These are phyloP conservation scores for Cicer pinnatifidum DNA, from an alignment of 306 rosid genomes.

Conservation along the genomic window DNA sequence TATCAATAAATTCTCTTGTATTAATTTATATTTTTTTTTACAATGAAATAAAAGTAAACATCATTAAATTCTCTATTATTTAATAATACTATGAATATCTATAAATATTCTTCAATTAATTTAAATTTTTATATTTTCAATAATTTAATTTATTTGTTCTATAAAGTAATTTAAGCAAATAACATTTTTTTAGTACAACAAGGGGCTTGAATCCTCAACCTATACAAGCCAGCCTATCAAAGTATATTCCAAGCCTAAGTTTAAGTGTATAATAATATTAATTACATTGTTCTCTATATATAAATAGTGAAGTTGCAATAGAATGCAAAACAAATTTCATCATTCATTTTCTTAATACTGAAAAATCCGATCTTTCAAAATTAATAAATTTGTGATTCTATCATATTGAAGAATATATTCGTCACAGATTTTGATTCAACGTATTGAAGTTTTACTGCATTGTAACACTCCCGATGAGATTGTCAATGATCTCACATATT, in stretches of 20 bases:
- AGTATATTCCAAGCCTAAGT: not conserved
- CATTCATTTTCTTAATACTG: not conserved
- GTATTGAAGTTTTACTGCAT: constrained; percentile 38
- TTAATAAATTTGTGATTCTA: not conserved
- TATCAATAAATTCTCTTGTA: no score
- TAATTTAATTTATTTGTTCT: no score
- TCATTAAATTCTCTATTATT: no score
- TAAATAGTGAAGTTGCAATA: constrained; percentile 4
- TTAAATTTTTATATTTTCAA: no score
- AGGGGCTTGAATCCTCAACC: not conserved
- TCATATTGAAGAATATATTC: not conserved
- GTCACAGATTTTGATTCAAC: constrained; percentile 5
- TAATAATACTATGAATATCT: no score
- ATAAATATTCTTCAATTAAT: no score
- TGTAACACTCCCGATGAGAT: constrained; percentile 38
- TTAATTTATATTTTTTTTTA: no score
- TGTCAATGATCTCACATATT: constrained; percentile 44
- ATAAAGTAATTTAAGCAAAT: no score
- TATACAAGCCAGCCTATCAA: not conserved
- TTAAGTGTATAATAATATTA: not conserved
- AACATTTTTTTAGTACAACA: not conserved
- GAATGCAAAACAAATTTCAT: not conserved
- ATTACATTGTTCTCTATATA: not conserved
- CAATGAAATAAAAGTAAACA: no score
- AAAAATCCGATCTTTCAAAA: not conserved